Evolutionary conservation across 176 grass and related monocot species (phyloP).

Genomic region (Paspalum vaginatum): DNA sequence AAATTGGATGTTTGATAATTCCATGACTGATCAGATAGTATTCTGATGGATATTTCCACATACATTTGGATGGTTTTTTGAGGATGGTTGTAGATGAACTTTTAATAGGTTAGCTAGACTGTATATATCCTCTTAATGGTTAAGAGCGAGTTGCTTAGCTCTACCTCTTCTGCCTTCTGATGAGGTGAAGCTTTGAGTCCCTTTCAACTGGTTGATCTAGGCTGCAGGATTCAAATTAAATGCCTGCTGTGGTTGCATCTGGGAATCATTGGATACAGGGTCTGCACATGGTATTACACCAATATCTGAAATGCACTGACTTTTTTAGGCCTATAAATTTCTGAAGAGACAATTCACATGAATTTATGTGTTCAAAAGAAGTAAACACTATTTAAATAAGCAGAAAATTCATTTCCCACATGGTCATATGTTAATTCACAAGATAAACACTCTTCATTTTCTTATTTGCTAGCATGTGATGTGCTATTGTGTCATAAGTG

Average conservation of each 20-base stretch:
- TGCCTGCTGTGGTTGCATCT: neutral
- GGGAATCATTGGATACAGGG: neutral
- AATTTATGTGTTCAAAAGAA: neutral
- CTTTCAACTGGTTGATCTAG: neutral
- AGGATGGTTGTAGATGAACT: neutral
- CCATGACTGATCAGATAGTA: neutral
- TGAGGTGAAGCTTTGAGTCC: neutral
- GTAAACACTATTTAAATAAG: neutral
- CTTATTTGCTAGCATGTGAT: constrained; percentile 1
- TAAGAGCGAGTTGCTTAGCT: neutral
- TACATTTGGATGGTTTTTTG: neutral
- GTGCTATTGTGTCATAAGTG: neutral
- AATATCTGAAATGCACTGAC: neutral
- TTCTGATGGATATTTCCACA: neutral
- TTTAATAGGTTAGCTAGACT: neutral
- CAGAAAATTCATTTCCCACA: neutral
- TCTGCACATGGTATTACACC: neutral
- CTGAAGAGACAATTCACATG: neutral
- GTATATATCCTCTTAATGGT: neutral
- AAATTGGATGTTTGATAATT: constrained; percentile 5
- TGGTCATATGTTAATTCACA: neutral
- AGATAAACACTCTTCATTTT: neutral
- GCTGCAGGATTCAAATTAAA: neutral
- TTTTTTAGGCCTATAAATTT: neutral
- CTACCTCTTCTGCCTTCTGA: neutral